Percentiles rank a stretch among this genome's conserved stretches.
These are phyloP conservation scores for Chaetomium strumarium DNA, from an alignment of 2,329 filamentous ascomycete genomes.

Conservation along the genomic window DNA sequence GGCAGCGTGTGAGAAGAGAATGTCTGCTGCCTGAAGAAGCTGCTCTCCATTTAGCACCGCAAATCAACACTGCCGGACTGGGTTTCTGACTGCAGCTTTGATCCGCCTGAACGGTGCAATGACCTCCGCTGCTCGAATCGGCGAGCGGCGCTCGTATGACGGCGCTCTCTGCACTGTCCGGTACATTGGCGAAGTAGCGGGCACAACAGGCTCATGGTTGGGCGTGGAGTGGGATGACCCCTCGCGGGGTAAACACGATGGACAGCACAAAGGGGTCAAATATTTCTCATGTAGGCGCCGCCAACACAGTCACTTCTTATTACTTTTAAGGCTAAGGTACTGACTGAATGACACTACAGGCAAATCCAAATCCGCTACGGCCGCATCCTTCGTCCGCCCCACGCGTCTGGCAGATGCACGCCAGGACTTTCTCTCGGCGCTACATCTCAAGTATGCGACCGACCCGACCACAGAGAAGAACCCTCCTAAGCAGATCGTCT, in stretches of 20 bases:
- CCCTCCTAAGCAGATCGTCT: slow-evolving; percentile 51
- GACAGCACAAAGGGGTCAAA: slow-evolving; percentile 67
- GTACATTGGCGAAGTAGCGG: slow-evolving; percentile 70
- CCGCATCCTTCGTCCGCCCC: slow-evolving; percentile 83
- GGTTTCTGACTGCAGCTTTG: neutral
- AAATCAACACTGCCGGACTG: too few relatives aligned
- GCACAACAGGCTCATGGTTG: slow-evolving; percentile 75
- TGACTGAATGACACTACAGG: slow-evolving; percentile 32
- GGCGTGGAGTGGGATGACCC: slow-evolving; percentile 96
- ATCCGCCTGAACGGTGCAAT: neutral
- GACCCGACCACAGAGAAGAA: slow-evolving; percentile 36
- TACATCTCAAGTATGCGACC: slow-evolving; percentile 77
- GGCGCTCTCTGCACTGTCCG: slow-evolving; percentile 76
- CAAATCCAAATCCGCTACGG: slow-evolving; percentile 58
- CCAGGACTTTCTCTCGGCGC: slow-evolving; percentile 70
- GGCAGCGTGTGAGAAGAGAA: too few relatives aligned
- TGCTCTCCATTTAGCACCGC: too few relatives aligned
- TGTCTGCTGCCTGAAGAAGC: too few relatives aligned
- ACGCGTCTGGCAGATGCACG: slow-evolving; percentile 62
- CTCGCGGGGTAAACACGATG: slow-evolving; percentile 82
- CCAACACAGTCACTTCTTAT: neutral
- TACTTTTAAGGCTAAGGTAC: neutral
- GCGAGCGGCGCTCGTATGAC: slow-evolving; percentile 75
- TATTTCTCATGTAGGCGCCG: slow-evolving; percentile 71
- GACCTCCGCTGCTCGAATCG: slow-evolving; percentile 40